These are phyloP conservation scores for Trypanosoma rangeli DNA, from an alignment of 208 protist species.

Conservation along the genomic window DNA sequence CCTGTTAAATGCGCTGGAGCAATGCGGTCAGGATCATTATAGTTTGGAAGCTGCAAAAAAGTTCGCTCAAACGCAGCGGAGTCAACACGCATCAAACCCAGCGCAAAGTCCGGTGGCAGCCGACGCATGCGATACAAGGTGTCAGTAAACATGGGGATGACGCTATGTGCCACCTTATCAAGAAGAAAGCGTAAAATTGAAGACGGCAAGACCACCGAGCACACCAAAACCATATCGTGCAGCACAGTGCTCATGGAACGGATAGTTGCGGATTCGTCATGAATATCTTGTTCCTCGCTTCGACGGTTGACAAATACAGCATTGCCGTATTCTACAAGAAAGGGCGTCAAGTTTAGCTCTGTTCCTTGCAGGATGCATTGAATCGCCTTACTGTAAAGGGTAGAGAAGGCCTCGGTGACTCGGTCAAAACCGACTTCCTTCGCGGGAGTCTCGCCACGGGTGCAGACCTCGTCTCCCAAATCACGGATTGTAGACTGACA, in stretches of 20 bases:
- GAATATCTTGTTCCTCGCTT: conserved; percentile 32
- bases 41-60: conserved; percentile 86
- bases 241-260: conserved; percentile 57
- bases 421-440: conserved; percentile 75
- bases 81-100: conserved; percentile 74
- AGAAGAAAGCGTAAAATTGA: conserved; percentile 79
- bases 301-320: conserved; percentile 31
- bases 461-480: conserved; percentile 79
- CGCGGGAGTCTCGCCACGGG: conserved; percentile 55
- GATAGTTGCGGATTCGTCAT: conserved; percentile 67
- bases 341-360: conserved; percentile 46
- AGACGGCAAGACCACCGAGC: conserved; percentile 51
- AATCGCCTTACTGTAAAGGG: conserved; percentile 64
- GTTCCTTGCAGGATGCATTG: conserved; percentile 67
- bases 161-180: conserved; percentile 70
- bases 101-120: conserved; percentile 51
- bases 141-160: conserved; percentile 73
- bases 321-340: conserved; percentile 73
- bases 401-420: conserved; percentile 73
- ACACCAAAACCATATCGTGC: conserved; percentile 70
- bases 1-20: conserved; percentile 43
- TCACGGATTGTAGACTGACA: conserved; percentile 74
- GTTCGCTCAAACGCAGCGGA: conserved; percentile 69
- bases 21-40: conserved; percentile 81
- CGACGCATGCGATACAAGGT: conserved; percentile 67